These are phyloP conservation scores for Globisporangium sylvaticum DNA, from an alignment of 352 stramenopile species.

Conservation along the genomic window DNA sequence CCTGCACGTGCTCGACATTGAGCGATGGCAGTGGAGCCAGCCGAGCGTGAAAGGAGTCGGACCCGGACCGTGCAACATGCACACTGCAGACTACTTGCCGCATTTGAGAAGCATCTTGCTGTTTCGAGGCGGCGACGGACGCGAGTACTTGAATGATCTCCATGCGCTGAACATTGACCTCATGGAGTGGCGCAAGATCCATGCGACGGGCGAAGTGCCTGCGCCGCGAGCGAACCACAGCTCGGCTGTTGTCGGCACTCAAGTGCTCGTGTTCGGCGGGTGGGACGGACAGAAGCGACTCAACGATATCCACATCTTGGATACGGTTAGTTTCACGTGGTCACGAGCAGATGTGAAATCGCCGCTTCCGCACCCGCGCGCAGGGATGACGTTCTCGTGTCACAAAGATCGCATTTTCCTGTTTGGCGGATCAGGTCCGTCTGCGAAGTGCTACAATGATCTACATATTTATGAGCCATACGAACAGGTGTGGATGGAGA, in stretches of 20 bases:
- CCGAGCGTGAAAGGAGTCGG: slow-evolving; percentile 34
- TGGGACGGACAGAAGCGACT: slow-evolving; percentile 92
- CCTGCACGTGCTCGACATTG: slow-evolving; percentile 90
- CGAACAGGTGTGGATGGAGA: slow-evolving; percentile 19
- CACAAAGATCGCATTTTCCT: slow-evolving; percentile 90
- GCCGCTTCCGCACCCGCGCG: slow-evolving; percentile 84
- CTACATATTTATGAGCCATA: slow-evolving; percentile 62
- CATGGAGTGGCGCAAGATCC: slow-evolving; percentile 83
- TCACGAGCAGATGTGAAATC: slow-evolving; percentile 54
- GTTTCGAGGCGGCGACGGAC: slow-evolving; percentile 92
- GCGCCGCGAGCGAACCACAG: slow-evolving; percentile 93
- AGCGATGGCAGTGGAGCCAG: slow-evolving; percentile 58
- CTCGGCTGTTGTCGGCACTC: slow-evolving; percentile 80
- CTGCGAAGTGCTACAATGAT: slow-evolving; percentile 95
- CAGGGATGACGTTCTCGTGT: slow-evolving; percentile 95
- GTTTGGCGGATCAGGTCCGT: slow-evolving; percentile 92
- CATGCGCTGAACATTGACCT: slow-evolving; percentile 90
- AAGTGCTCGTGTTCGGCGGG: slow-evolving; percentile 94
- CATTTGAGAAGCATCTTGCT: slow-evolving; percentile 86
- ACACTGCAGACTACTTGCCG: slow-evolving; percentile 93
- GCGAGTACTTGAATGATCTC: slow-evolving; percentile 96
- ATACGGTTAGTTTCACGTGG: slow-evolving; percentile 89
- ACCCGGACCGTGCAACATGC: slow-evolving; percentile 95
- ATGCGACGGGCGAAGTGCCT: slow-evolving; percentile 72
- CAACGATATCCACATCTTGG: slow-evolving; percentile 96